Conservation (phyloP, 208 protist genomes). For the Trypanosomatidae sp. region DNA sequence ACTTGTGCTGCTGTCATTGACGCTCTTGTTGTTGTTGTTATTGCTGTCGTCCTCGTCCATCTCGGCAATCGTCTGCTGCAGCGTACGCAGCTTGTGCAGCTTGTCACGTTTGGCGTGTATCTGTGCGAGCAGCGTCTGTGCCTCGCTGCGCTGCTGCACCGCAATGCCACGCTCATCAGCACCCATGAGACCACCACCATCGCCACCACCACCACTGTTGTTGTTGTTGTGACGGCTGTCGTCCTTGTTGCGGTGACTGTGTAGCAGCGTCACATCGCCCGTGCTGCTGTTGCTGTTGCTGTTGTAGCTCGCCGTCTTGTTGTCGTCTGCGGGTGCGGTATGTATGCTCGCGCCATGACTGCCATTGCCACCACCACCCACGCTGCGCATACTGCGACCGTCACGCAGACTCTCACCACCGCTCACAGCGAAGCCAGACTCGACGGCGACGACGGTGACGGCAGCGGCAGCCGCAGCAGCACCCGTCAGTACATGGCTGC, state of each 20-base stretch:
- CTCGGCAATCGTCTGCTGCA: conserved; percentile 26
- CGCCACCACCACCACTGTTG: too few species aligned
- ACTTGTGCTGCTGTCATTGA: not conserved
- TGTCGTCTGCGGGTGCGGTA: too few species aligned
- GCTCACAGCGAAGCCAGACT: too few species aligned
- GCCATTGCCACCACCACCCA: too few species aligned
- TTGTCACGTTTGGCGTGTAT: conserved; percentile 14
- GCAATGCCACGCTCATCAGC: not conserved
- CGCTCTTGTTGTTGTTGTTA: not conserved
- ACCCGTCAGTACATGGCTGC: too few species aligned
- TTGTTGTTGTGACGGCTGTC: not conserved
- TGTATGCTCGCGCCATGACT: too few species aligned
- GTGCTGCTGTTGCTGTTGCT: not conserved
- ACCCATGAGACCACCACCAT: not conserved
- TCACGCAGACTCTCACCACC: too few species aligned
- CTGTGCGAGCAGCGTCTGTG: conserved; percentile 7
- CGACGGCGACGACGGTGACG: too few species aligned
- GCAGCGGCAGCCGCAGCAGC: too few species aligned
- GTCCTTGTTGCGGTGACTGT: not conserved
- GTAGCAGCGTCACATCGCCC: not conserved
- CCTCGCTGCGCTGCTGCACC: not conserved
- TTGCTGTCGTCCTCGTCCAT: conserved; percentile 12
- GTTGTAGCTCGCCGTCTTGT: conserved; percentile 1
- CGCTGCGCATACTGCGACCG: too few species aligned
- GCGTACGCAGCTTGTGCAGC: conserved; percentile 25